These are phyloP conservation scores for Nakataea oryzae DNA, from an alignment of 2,329 filamentous ascomycete species.

Conservation along the genomic window DNA sequence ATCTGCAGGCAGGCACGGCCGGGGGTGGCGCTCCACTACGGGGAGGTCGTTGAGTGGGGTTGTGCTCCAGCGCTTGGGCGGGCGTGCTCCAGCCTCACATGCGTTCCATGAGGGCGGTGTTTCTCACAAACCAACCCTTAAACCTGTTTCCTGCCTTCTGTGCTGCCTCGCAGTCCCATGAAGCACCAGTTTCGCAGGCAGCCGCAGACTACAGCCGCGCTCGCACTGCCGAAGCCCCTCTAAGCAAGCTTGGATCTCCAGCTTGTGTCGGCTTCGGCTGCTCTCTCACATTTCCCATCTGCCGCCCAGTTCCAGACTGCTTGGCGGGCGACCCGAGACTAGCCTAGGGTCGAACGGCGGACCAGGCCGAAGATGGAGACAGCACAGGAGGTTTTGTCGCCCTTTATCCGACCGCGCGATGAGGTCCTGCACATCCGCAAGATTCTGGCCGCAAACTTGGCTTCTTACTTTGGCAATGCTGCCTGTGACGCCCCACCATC, in stretches of 20 bases:
- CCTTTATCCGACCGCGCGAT: constrained; percentile 46
- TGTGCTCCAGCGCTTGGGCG: background rate
- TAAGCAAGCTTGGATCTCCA: background rate
- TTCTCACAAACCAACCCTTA: background rate
- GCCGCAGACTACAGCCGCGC: no score
- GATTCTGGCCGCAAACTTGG: constrained; percentile 42
- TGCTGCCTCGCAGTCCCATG: no score
- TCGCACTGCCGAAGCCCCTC: no score
- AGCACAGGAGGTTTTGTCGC: constrained; percentile 25
- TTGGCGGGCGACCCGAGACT: background rate
- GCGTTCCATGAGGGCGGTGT: no score
- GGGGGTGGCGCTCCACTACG: background rate
- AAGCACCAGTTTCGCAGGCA: background rate
- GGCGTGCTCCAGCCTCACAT: no score
- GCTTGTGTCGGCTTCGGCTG: background rate
- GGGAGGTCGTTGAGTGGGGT: background rate
- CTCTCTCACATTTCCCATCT: background rate
- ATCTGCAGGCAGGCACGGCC: background rate
- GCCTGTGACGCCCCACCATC: constrained; percentile 12
- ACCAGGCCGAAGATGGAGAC: background rate
- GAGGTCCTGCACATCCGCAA: constrained; percentile 46
- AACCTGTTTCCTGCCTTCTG: no score
- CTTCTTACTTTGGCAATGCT: constrained; percentile 32
- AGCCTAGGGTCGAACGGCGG: background rate
- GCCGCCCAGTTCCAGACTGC: no score